phyloP scores from a whole-genome alignment of 1,139 yeast species.

The Yueomyces sp. region DNA sequence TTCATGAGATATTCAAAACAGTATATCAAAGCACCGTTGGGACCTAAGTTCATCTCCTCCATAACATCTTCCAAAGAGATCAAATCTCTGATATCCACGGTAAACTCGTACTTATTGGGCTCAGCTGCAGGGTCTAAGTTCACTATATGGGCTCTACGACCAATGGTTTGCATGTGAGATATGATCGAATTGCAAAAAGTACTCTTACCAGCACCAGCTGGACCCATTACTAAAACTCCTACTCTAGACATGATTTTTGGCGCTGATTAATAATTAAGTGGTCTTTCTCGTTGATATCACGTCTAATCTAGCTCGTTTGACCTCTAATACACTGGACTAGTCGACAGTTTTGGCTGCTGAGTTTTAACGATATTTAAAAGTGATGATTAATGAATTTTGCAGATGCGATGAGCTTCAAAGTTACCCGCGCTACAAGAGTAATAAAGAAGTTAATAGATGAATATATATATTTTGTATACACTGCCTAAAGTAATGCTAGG shows the following conservation, averaged over 20 bases:
- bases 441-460: no score
- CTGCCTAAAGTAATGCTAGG: no score
- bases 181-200: constrained; percentile 86
- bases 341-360: no score
- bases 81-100: constrained; percentile 83
- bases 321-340: no score
- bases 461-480: no score
- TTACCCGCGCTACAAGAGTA: no score
- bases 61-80: constrained; percentile 91
- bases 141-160: constrained; percentile 88
- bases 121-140: constrained; percentile 98
- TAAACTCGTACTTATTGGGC: constrained; percentile 80
- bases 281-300: no score
- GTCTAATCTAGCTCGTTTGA: no score
- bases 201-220: constrained; percentile 94
- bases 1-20: constrained; percentile 83
- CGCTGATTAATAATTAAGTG: no score
- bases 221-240: constrained; percentile 91
- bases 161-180: constrained; percentile 77
- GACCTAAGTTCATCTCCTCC: constrained; percentile 90
- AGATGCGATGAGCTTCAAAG: no score
- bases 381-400: no score
- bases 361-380: no score
- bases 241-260: constrained; percentile 70
- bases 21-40: constrained; percentile 87